phyloP scores from a whole-genome alignment of 768 basidiomycete species.

The Tricholoma furcatifolium region DNA sequence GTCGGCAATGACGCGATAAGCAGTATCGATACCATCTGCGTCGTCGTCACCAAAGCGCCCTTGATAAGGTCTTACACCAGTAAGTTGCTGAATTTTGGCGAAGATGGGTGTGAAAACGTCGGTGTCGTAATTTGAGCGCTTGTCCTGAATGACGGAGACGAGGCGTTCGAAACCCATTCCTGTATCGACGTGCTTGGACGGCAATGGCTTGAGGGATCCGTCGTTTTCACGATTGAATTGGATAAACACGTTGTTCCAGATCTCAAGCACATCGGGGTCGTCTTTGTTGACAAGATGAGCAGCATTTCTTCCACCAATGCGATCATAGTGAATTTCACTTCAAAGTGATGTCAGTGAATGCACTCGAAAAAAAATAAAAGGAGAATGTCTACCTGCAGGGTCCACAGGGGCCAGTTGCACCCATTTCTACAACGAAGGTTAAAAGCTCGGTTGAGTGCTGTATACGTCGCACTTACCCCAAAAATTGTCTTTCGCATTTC shows the following conservation, averaged over 20 bases:
- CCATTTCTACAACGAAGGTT: slow-evolving; percentile 76
- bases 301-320: slow-evolving; percentile 96
- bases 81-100: slow-evolving; percentile 80
- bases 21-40: slow-evolving; percentile 92
- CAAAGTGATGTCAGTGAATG: neutral
- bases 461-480: slow-evolving; percentile 68
- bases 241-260: slow-evolving; percentile 99
- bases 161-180: slow-evolving; percentile 99
- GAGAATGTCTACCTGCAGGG: slow-evolving; percentile 72
- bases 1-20: slow-evolving; percentile 96
- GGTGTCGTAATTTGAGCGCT: slow-evolving; percentile 95
- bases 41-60: slow-evolving; percentile 98
- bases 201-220: slow-evolving; percentile 74
- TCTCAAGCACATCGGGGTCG: slow-evolving; percentile 95
- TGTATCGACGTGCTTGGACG: slow-evolving; percentile 95
- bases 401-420: slow-evolving; percentile 95
- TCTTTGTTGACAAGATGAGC: slow-evolving; percentile 92
- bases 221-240: slow-evolving; percentile 97
- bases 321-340: slow-evolving; percentile 96
- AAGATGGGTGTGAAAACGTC: slow-evolving; percentile 94
- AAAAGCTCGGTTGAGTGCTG: neutral
- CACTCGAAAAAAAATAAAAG: neutral
- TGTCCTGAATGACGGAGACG: slow-evolving; percentile 91
- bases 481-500: slow-evolving; percentile 97
- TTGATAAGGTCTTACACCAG: slow-evolving; percentile 81